Conservation (phyloP, 176 grass and related monocot genomes). For the Zea mays region DNA sequence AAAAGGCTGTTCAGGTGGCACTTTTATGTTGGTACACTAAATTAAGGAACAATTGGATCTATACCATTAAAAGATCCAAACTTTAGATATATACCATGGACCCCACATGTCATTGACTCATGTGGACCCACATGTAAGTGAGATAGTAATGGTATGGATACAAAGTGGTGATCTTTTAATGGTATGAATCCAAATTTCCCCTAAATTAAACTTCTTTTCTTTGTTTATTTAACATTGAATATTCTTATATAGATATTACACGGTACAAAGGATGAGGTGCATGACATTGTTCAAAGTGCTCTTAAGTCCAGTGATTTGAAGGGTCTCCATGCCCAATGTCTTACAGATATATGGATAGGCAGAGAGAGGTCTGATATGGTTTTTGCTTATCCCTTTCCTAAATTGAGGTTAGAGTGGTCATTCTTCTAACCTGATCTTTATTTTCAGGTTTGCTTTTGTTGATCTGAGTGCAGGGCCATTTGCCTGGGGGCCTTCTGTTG, state of each 20-base stretch:
- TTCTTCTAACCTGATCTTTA: constrained; percentile 37
- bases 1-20: constrained; percentile 75
- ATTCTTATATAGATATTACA: constrained; percentile 79
- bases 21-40: constrained; percentile 11
- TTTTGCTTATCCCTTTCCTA: constrained; percentile 12
- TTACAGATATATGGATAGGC: constrained; percentile 93
- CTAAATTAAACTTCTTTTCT: constrained; percentile 26
- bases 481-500: constrained; percentile 92
- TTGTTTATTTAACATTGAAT: constrained; percentile 20
- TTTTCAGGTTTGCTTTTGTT: constrained; percentile 92
- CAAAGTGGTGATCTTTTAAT: no score
- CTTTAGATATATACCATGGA: no score
- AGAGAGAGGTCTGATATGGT: constrained; percentile 57
- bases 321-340: constrained; percentile 85
- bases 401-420: constrained; percentile 23
- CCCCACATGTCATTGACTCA: no score
- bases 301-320: constrained; percentile 70
- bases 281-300: constrained; percentile 56
- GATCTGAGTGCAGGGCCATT: constrained; percentile 96
- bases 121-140: no score
- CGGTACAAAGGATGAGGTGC: constrained; percentile 73
- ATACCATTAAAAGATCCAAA: no score
- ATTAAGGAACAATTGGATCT: no score
- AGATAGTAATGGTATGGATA: no score
- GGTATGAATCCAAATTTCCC: no score